Evolutionary conservation across 768 basidiomycete species (phyloP), one percentile per base, ranked within the genome.

Genomic region (Mycena galericulata): DNA sequence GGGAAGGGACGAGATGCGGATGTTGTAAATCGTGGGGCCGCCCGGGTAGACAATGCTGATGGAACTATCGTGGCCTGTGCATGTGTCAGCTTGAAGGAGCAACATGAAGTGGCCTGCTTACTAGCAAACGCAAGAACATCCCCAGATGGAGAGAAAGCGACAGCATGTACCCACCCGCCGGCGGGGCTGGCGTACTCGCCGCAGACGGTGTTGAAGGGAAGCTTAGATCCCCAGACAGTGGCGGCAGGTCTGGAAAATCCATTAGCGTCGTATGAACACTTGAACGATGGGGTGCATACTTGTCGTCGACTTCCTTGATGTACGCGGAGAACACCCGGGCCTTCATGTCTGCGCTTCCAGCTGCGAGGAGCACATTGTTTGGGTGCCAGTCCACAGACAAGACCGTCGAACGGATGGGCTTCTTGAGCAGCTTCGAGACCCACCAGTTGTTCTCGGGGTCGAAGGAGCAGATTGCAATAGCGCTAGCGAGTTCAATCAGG

Each of bases 381-480:
- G 98, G 97, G 77, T 99, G 98, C 98, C 98, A 99, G 72, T 99
- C 97, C 72, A 99, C 84, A 6, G 91, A 89, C 45, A 99, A 85
- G 17, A 99, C 97, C 1, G 98, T 99, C 5, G 96, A 96, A 70
- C 96, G 83, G 75, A 99, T 93, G 27, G 98, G 98, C 81, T 99
- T 99, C 90, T 99, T 99, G 78, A 99, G 84, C 67, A 93, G 92
- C 77, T 95, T 96, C 20, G 97, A 92, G 4, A 98, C 95, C 98
- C 98, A 99, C 98, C 98, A 99, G 79, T 99, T 93, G 81, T 93
- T 97, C 83, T 99, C 98, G 12, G 93, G 86, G 77, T 99, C 98
- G 76, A 98, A 99, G 20, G 94, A 97, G 78, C 98, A 99, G 54
- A 99, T 89, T 14, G 96, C 95, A 74, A 99, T 97, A 38, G 96